Evolutionary conservation across 139 green algal species (phyloP).

Genomic region (Coccomyxa sp.): DNA sequence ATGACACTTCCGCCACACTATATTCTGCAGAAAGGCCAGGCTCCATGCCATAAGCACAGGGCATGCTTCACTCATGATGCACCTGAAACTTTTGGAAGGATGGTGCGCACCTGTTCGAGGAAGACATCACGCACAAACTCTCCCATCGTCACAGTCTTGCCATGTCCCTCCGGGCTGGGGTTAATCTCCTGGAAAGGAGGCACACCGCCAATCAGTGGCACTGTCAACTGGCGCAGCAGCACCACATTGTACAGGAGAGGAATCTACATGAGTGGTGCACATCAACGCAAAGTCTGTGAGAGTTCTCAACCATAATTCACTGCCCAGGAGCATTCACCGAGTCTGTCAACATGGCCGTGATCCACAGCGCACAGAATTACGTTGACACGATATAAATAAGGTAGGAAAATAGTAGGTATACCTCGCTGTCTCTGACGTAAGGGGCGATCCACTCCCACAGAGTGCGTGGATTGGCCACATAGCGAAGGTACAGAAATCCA

Average conservation of each 20-base stretch:
- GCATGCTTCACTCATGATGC: no score
- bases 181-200: slow-evolving; percentile 58
- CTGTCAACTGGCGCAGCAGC: neutral
- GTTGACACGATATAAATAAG: neutral
- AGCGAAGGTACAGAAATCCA: slow-evolving; percentile 92
- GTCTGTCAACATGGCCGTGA: no score
- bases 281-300: no score
- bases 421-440: slow-evolving; percentile 82
- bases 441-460: slow-evolving; percentile 82
- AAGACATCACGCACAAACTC: slow-evolving; percentile 85
- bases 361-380: no score
- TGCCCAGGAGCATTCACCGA: no score
- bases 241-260: neutral
- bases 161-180: slow-evolving; percentile 44
- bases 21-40: no score
- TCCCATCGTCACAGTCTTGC: slow-evolving; percentile 74
- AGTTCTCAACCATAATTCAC: no score
- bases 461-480: slow-evolving; percentile 76
- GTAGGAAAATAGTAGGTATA: slow-evolving; percentile 21
- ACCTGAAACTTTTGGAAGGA: neutral
- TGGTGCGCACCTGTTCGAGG: slow-evolving; percentile 70
- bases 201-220: neutral
- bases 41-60: no score
- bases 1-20: no score
- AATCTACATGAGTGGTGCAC: neutral